phyloP scores from a whole-genome alignment of 495 filamentous ascomycete species.

The Aspergillus avenaceus region DNA sequence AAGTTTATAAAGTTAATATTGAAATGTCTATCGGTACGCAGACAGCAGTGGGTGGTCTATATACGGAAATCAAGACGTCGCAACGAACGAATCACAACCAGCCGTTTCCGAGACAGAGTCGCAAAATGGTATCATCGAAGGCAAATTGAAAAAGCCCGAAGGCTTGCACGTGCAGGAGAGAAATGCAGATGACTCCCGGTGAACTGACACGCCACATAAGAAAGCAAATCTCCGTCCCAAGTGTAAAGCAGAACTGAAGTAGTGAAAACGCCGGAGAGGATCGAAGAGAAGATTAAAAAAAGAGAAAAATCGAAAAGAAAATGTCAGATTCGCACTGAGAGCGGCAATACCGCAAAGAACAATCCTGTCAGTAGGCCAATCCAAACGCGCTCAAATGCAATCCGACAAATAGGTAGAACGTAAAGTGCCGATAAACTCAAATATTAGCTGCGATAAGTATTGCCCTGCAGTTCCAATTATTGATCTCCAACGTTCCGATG shows the following conservation, averaged over 20 bases:
- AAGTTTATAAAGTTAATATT: conserved; percentile 4
- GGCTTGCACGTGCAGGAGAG: conserved; percentile 25
- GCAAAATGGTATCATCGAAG: conserved; percentile 43
- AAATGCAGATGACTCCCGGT: conserved; percentile 17
- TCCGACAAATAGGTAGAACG: conserved; percentile 13
- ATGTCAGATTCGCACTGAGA: conserved; percentile 14
- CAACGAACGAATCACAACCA: conserved; percentile 6
- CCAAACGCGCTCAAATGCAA: conserved; percentile 27
- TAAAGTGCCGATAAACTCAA: background rate
- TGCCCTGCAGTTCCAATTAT: background rate
- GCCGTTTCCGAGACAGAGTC: conserved; percentile 13
- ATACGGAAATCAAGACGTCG: conserved; percentile 3
- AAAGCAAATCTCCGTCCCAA: conserved; percentile 29
- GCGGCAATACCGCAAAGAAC: conserved; percentile 18
- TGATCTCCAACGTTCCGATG: background rate
- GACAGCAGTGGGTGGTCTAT: conserved; percentile 12
- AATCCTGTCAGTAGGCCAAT: conserved; percentile 15
- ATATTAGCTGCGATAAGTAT: background rate
- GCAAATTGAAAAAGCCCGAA: conserved; percentile 26
- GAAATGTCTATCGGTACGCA: conserved; percentile 12
- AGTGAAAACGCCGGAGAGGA: conserved; percentile 1
- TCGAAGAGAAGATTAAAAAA: conserved; percentile 16
- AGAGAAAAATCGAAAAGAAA: conserved; percentile 24
- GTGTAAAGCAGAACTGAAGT: conserved; percentile 4
- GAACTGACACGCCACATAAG: conserved; percentile 20